phyloP scores from a whole-genome alignment of 306 rosid species.

The Corylus americana region DNA sequence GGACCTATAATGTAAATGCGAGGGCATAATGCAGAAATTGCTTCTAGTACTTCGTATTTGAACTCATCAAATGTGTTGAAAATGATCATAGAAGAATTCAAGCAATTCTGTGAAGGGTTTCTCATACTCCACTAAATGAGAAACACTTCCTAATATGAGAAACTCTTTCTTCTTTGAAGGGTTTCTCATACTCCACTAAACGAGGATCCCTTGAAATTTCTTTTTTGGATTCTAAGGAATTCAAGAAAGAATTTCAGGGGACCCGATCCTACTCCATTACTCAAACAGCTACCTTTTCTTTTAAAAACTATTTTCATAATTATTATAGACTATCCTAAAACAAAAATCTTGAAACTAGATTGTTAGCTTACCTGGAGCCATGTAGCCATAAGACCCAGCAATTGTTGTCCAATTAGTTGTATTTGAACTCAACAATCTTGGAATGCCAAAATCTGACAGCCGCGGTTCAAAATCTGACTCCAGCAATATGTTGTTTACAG shows the following conservation, averaged over 20 bases:
- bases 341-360: neutral
- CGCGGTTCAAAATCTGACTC: conserved; percentile 57
- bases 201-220: neutral
- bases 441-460: conserved; percentile 71
- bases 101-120: too few relatives aligned
- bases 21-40: too few relatives aligned
- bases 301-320: neutral
- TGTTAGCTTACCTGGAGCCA: conserved; percentile 66
- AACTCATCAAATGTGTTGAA: too few relatives aligned
- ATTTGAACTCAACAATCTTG: conserved; percentile 50
- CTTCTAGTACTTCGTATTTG: too few relatives aligned
- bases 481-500: conserved; percentile 53
- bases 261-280: too few relatives aligned
- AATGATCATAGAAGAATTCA: too few relatives aligned
- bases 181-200: neutral
- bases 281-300: too few relatives aligned
- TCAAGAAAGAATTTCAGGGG: too few relatives aligned
- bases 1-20: too few relatives aligned
- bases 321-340: neutral
- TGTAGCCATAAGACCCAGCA: conserved; percentile 78
- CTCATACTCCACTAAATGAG: neutral
- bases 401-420: conserved; percentile 29
- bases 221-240: too few relatives aligned
- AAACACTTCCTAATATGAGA: too few relatives aligned
- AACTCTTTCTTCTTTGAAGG: too few relatives aligned